Conservation (phyloP, 1,284 basidiomycete species). For the Puccinia triticina region DNA sequence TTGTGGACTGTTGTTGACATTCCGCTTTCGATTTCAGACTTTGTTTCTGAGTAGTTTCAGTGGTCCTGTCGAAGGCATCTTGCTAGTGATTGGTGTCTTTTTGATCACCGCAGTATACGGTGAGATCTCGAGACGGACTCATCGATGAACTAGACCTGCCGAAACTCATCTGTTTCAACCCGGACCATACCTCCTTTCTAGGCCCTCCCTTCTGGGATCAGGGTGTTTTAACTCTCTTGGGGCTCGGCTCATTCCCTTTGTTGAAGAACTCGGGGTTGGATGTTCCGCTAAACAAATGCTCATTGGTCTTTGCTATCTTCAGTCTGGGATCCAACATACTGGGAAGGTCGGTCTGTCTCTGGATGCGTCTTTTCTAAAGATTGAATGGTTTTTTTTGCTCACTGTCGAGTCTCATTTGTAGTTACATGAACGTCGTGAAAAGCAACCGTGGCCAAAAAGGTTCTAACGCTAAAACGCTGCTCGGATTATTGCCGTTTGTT, state of each 20-base stretch:
- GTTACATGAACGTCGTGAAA: conserved; percentile 67
- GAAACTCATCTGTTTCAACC: not conserved
- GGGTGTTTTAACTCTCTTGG: conserved; percentile 69
- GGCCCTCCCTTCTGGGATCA: conserved; percentile 80
- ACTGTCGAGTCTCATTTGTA: conserved; percentile 2
- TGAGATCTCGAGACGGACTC: conserved; percentile 54
- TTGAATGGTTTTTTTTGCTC: conserved; percentile 2
- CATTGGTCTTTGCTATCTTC: conserved; percentile 80
- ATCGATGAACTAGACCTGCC: not conserved
- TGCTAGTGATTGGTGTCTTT: conserved; percentile 81
- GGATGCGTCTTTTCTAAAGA: conserved; percentile 23
- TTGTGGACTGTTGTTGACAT: not conserved
- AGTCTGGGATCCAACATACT: conserved; percentile 80
- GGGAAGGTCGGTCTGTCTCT: conserved; percentile 64
- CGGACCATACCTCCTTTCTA: conserved; percentile 36
- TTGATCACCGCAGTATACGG: conserved; percentile 75
- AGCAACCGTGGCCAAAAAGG: conserved; percentile 65
- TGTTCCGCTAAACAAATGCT: conserved; percentile 78
- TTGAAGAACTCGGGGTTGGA: conserved; percentile 63
- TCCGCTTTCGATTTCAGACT: conserved; percentile 63
- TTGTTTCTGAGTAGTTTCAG: conserved; percentile 91
- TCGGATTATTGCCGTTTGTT: conserved; percentile 49
- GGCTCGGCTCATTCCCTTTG: conserved; percentile 66
- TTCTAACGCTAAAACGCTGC: conserved; percentile 65
- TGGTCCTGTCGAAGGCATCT: conserved; percentile 93